These are phyloP conservation scores for Saccharum spontaneum DNA, from an alignment of 176 grass and related monocot genomes.

Conservation along the genomic window DNA sequence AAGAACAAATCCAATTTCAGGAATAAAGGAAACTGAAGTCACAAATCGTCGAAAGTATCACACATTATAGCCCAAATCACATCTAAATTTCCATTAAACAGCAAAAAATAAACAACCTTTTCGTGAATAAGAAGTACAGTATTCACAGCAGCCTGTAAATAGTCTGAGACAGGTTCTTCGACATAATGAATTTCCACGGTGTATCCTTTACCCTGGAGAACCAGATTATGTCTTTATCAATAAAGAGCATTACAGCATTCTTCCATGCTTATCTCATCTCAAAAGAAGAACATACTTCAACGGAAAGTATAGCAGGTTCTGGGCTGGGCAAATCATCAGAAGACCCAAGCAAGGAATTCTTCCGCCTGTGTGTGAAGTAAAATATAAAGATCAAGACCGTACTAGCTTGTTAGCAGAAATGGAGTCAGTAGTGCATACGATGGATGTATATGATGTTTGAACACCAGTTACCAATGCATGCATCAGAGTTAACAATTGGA, in stretches of 20 bases:
- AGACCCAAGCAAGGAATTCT: slow-evolving; percentile 45
- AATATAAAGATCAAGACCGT: slow-evolving; percentile 30
- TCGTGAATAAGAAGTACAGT: slow-evolving; percentile 82
- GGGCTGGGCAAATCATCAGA: slow-evolving; percentile 58
- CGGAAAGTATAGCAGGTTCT: slow-evolving; percentile 91
- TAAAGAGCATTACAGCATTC: background rate
- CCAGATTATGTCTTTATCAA: slow-evolving; percentile 17
- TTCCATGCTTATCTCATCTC: background rate
- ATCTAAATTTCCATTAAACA: slow-evolving; percentile 17
- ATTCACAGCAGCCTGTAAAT: slow-evolving; percentile 72
- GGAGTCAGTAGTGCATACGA: background rate
- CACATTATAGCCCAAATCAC: slow-evolving; percentile 13
- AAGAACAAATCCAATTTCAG: background rate
- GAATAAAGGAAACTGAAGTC: background rate
- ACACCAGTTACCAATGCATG: background rate
- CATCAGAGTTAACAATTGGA: background rate
- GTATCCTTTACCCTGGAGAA: slow-evolving; percentile 83
- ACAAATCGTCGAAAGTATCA: background rate
- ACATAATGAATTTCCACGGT: slow-evolving; percentile 88
- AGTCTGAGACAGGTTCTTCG: slow-evolving; percentile 92
- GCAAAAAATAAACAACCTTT: slow-evolving; percentile 50
- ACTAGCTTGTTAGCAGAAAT: background rate
- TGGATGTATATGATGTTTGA: background rate
- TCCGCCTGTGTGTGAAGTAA: slow-evolving; percentile 45
- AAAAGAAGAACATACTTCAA: slow-evolving; percentile 71